A percentile compares a stretch with the other conserved stretches of the same genome.
These are phyloP conservation scores for Cercospora zeina DNA, from an alignment of 2,329 filamentous ascomycete species.

Conservation along the genomic window DNA sequence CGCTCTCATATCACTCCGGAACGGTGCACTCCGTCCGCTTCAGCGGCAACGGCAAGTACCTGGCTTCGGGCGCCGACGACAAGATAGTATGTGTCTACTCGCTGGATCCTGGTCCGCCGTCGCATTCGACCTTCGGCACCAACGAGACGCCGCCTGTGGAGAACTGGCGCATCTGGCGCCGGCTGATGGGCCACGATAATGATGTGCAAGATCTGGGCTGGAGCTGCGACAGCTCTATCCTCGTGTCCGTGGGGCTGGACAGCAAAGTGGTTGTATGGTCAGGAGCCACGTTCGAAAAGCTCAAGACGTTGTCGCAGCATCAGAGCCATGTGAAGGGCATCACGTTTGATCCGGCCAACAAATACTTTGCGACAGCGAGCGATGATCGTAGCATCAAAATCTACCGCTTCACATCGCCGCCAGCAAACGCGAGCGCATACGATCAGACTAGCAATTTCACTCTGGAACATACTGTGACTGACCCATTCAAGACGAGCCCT, in stretches of 20 bases:
- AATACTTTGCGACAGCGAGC: constrained; percentile 97
- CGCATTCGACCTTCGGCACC: constrained; percentile 75
- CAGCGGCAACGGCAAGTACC: constrained; percentile 89
- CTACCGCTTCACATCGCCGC: constrained; percentile 88
- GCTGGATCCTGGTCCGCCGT: constrained; percentile 76
- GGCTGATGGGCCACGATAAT: constrained; percentile 94
- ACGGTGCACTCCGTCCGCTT: constrained; percentile 97
- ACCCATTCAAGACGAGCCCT: constrained; percentile 86
- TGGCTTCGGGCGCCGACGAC: constrained; percentile 96
- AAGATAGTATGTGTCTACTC: constrained; percentile 98
- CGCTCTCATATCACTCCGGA: constrained; percentile 97
- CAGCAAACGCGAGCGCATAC: constrained; percentile 86
- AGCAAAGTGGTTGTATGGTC: constrained; percentile 99
- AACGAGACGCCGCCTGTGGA: constrained; percentile 91
- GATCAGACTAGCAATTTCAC: constrained; percentile 97
- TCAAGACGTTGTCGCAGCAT: constrained; percentile 89
- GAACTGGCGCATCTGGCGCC: constrained; percentile 95
- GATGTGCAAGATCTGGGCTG: constrained; percentile 97
- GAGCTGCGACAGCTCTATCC: constrained; percentile 92
- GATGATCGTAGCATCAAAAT: constrained; percentile 97
- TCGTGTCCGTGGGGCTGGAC: constrained; percentile 94
- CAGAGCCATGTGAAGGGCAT: constrained; percentile 98
- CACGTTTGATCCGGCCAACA: constrained; percentile 97
- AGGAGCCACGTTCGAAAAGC: constrained; percentile 94
- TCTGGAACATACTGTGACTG: constrained; percentile 84